Evolutionary conservation across 306 rosid genomes (phyloP).

Genomic region (Crataegus laevigata): DNA sequence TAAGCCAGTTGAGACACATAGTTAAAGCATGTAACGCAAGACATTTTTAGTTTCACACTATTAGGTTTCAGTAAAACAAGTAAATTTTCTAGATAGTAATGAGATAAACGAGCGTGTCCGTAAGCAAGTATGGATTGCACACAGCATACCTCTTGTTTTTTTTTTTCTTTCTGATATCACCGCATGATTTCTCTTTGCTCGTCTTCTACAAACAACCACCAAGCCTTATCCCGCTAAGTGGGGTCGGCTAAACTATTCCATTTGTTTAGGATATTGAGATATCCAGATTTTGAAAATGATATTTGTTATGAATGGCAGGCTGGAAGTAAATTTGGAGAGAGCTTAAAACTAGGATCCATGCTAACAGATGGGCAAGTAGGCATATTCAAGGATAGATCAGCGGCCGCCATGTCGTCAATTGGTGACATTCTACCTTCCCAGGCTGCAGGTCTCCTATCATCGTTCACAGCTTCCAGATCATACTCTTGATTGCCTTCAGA

Average conservation of each 20-base stretch:
- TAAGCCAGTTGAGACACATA: too few relatives aligned
- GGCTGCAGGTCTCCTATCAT: slow-evolving; percentile 97
- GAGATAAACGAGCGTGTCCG: background rate
- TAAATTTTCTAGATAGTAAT: background rate
- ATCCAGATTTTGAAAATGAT: slow-evolving; percentile 11
- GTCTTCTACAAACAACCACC: background rate
- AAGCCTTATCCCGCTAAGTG: too few relatives aligned
- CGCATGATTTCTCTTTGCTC: background rate
- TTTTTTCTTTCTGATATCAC: background rate
- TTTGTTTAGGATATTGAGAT: slow-evolving; percentile 6
- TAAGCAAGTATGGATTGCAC: background rate
- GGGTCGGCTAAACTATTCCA: background rate
- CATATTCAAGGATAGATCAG: slow-evolving; percentile 90
- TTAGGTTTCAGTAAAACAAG: background rate
- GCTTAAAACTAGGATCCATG: slow-evolving; percentile 90
- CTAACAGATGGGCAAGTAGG: slow-evolving; percentile 95
- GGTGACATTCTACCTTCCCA: slow-evolving; percentile 95
- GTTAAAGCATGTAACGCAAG: background rate
- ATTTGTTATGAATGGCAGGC: slow-evolving; percentile 39
- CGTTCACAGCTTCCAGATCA: slow-evolving; percentile 88
- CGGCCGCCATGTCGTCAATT: slow-evolving; percentile 85
- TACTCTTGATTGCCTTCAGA: slow-evolving; percentile 47
- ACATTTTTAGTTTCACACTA: background rate
- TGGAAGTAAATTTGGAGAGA: slow-evolving; percentile 94
- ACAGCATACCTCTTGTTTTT: background rate